Percentiles rank a stretch among this genome's conserved stretches.
These are phyloP conservation scores for Aspergillus sp. DNA, from an alignment of 2,329 filamentous ascomycete species.

Conservation along the genomic window DNA sequence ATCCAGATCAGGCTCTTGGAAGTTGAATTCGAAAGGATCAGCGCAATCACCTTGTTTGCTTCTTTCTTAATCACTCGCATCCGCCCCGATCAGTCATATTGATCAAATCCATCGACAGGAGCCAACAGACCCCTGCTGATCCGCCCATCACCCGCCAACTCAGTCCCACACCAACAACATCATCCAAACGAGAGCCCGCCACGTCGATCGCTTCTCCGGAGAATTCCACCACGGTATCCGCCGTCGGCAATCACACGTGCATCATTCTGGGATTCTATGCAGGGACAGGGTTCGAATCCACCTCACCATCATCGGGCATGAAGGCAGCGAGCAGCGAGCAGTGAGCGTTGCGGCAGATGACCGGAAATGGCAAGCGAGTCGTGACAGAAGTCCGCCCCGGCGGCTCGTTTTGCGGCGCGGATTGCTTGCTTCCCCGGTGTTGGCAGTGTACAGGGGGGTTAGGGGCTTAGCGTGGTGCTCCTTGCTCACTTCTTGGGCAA, in stretches of 20 bases:
- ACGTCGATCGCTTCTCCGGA: not conserved
- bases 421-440: not conserved
- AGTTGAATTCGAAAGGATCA: not conserved
- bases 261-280: not conserved
- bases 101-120: not conserved
- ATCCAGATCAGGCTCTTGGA: no score
- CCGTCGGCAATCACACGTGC: not conserved
- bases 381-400: not conserved
- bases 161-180: not conserved
- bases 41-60: not conserved
- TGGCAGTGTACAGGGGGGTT: not conserved
- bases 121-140: not conserved
- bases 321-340: not conserved
- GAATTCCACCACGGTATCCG: not conserved
- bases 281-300: not conserved
- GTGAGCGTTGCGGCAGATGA: not conserved
- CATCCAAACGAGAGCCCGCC: not conserved
- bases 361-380: not conserved
- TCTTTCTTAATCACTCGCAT: not conserved
- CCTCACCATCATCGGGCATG: not conserved
- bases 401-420: conserved; percentile 1
- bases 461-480: not conserved
- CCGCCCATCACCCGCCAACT: not conserved
- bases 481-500: not conserved
- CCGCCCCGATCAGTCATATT: not conserved